Evolutionary conservation across 768 basidiomycete species (phyloP), one percentile per base, ranked within the genome.

Genomic region (Mycena galopus): DNA sequence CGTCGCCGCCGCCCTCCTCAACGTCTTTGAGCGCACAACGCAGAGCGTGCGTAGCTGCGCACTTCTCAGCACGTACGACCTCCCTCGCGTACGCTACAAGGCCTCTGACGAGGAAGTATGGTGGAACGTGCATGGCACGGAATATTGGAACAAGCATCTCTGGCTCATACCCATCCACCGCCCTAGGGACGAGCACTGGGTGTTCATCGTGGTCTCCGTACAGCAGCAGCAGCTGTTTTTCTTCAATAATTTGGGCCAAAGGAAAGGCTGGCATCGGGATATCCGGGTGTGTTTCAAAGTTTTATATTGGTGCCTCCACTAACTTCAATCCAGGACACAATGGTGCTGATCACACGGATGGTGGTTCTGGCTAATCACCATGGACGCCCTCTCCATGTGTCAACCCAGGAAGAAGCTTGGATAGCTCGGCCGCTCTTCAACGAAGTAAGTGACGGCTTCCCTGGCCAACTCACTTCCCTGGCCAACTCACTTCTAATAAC

Each of bases 111-210:
- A 35, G 0, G 66, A 73, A 0, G 16, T 84, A 0, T 84, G 82
- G 81, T 55, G 67, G 4, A 35, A 56, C 0, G 65, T 73, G 1
- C 25, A 35, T 1, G 58, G 32, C 2, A 71, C 71, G 0, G 30
- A 63, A 21, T 86, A 79, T 62, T 85, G 84, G 83, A 17, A 12
- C 0, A 82, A 80, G 57, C 55, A 74, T 16, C 7, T 76, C 0
- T 86, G 85, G 84, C 81, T 86, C 10, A 44, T 86, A 11, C 85
- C 83, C 0, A 82, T 86, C 21, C 83, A 86, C 58, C 67, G 77
- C 1, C 71, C 51, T 0, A 2, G 3, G 7, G 69, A 73, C 3
- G 61, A 75, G 1, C 83, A 86, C 72, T 86, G 81, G 81, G 81
- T 84, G 0, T 68, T 83, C 35, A 81, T 79, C 65, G 74, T 74